These are phyloP conservation scores for Chaetoceros tenuissimus DNA, from an alignment of 108 stramenopile genomes.

Conservation along the genomic window DNA sequence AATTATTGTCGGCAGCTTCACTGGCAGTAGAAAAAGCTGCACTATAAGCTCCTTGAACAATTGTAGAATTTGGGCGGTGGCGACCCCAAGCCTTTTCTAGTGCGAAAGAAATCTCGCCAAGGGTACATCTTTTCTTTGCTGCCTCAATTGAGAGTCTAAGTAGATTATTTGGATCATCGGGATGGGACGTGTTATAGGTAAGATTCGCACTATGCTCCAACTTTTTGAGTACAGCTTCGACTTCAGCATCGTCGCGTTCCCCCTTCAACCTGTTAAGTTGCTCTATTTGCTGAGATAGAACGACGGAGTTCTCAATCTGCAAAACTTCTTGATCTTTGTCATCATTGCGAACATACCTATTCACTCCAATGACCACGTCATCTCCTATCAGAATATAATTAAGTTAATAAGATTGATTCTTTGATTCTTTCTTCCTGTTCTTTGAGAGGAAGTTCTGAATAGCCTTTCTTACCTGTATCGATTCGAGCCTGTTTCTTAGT, in stretches of 20 bases:
- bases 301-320: slow-evolving; percentile 85
- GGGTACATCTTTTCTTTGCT: slow-evolving; percentile 74
- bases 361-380: slow-evolving; percentile 95
- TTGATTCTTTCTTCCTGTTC: too few relatives aligned
- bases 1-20: slow-evolving; percentile 11
- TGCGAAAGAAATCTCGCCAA: slow-evolving; percentile 94
- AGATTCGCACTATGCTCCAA: slow-evolving; percentile 71
- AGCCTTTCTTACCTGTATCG: too few relatives aligned
- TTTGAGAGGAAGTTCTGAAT: neutral
- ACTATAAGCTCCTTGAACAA: slow-evolving; percentile 95
- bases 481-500: slow-evolving; percentile 91
- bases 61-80: slow-evolving; percentile 75
- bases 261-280: slow-evolving; percentile 63
- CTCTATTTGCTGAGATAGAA: slow-evolving; percentile 74
- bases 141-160: slow-evolving; percentile 89
- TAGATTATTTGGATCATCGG: slow-evolving; percentile 83
- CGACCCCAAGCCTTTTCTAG: slow-evolving; percentile 95
- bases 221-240: slow-evolving; percentile 45
- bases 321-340: slow-evolving; percentile 70
- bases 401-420: too few relatives aligned
- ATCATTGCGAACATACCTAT: slow-evolving; percentile 83
- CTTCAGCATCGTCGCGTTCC: slow-evolving; percentile 57
- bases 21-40: slow-evolving; percentile 39
- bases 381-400: slow-evolving; percentile 72
- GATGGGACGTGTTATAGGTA: slow-evolving; percentile 56